Evolutionary conservation across 2,329 filamentous ascomycete species (phyloP), one percentile per base, ranked within the genome.

Genomic region (Aureobasidium namibiae): DNA sequence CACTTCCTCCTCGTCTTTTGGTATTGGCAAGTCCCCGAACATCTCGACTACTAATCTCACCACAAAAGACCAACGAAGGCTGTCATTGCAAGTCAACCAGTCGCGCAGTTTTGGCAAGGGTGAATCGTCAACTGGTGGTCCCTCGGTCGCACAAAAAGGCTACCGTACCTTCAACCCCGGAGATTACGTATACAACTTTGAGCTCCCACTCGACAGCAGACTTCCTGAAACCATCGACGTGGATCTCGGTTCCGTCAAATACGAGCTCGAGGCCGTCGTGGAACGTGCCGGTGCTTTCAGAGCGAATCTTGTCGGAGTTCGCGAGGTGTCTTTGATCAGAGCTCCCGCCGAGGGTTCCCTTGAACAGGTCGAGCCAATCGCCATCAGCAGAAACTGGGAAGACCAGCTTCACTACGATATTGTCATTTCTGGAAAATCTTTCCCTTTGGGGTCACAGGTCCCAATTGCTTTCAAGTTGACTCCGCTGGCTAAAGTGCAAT

Each of bases 401-500:
- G 91, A 96, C 65, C 92, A 96, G 68, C 78, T 96, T 33, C 90
- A 95, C 68, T 96, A 96, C 74, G 92, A 96, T 67, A 96, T 96
- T 65, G 87, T 96, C 70, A 95, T 96, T 58, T 96, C 91, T 1
- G 92, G 92, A 58, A 96, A 96, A 78, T 95, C 91, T 0, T 96
- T 96, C 61, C 90, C 92, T 0, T 82, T 96, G 21, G 92, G 92
- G 16, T 83, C 88, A 39, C 89, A 89, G 67, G 90, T 96, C 16
- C 92, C 92, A 1, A 94, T 96, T 61, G 91, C 91, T 1, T 95
- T 96, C 78, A 96, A 95, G 73, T 79, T 96, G 64, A 96, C 91
- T 0, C 92, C 92, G 0, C 75, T 96, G 23, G 91, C 92, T 61
- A 96, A 96, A 76, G 91, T 96, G 7, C 90, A 95, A 70, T 89